Conservation (phyloP, 1,284 basidiomycete genomes). For the Inonotus obliquus region DNA sequence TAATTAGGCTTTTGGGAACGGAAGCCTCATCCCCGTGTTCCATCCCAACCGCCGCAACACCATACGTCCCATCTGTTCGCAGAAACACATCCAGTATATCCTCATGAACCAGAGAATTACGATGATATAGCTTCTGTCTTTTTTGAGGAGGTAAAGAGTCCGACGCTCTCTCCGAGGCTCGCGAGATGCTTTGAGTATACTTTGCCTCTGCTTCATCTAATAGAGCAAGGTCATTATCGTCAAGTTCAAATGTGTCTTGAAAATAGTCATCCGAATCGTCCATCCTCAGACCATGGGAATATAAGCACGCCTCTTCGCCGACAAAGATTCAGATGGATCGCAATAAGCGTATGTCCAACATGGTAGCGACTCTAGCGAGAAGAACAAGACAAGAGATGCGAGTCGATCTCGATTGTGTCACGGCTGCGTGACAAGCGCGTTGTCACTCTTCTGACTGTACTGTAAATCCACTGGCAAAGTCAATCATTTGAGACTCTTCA, state of each 20-base stretch:
- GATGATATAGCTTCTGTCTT: slow-evolving; percentile 45
- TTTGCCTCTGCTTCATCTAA: slow-evolving; percentile 58
- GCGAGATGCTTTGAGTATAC: slow-evolving; percentile 31
- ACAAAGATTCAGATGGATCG: neutral
- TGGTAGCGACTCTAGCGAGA: no score
- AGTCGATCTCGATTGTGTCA: neutral
- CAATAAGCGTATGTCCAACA: no score
- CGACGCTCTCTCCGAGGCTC: slow-evolving; percentile 13
- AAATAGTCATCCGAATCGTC: slow-evolving; percentile 55
- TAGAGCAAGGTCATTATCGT: slow-evolving; percentile 55
- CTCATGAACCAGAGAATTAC: slow-evolving; percentile 17
- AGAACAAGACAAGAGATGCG: no score
- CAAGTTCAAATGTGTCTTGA: slow-evolving; percentile 56
- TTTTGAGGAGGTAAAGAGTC: slow-evolving; percentile 41
- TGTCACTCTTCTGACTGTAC: neutral
- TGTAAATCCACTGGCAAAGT: no score
- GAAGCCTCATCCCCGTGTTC: neutral
- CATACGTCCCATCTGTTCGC: slow-evolving; percentile 14
- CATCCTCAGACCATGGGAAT: neutral
- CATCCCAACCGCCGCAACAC: neutral
- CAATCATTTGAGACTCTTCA: no score
- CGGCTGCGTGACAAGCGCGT: neutral
- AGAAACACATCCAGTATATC: slow-evolving; percentile 8
- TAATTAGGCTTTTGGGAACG: neutral
- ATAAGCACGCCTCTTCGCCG: neutral